Evolutionary conservation across 495 filamentous ascomycete species (phyloP), one percentile per base, ranked within the genome.

Genomic region (Hypoxylon subgilvum): DNA sequence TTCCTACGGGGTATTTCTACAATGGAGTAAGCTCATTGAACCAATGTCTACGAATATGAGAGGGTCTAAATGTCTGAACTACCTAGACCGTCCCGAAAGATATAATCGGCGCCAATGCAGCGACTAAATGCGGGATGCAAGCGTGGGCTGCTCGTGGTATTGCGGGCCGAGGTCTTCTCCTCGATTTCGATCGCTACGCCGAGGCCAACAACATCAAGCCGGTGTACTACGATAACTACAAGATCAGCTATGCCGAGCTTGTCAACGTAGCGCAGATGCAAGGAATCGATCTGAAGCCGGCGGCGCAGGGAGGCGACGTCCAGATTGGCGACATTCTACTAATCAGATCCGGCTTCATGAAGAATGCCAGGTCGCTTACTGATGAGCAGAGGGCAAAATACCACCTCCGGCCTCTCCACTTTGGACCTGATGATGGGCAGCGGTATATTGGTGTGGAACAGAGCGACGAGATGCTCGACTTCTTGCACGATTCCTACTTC

Each of bases 401-500:
- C 5, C 59, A 58, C 39, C 47, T 48, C 21, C 27, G 51, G 57
- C 55, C 16, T 10, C 38, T 52, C 54, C 44, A 3, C 69, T 77
- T 67, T 65, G 79, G 61, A 32, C 71, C 53, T 68, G 64, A 69
- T 18, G 61, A 76, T 48, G 71, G 77, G 53, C 61, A 80, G 76
- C 59, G 59, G 21, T 88, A 77, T 61, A 81, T 81, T 3, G 86
- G 86, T 2, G 61, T 89, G 0, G 74, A 76, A 39, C 85, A 87
- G 63, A 82, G 84, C 28, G 76, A 84, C 23, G 69, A 70, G 39
- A 74, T 87, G 31, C 61, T 83, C 41, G 81, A 85, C 41, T 88
- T 83, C 80, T 58, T 90, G 55, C 84, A 88, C 60, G 84, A 89
- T 66, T 81, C 77, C 45, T 88, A 86, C 44, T 88, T 88, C 59